These are phyloP conservation scores for Tephrocybe sp. DNA, from an alignment of 768 basidiomycete genomes.

Conservation along the genomic window DNA sequence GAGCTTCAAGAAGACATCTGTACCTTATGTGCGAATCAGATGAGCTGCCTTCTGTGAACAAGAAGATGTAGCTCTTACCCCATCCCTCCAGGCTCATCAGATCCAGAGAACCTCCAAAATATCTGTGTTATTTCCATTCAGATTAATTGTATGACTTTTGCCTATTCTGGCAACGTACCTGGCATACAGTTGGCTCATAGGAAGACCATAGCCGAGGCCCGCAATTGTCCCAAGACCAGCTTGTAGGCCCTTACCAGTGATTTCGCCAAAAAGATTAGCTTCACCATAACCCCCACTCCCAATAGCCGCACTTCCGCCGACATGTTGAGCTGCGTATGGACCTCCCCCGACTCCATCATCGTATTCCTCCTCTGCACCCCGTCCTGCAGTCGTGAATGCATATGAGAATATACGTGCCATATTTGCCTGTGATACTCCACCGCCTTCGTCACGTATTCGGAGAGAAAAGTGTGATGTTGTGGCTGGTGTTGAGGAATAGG, in stretches of 20 bases:
- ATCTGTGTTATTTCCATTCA: constrained; percentile 38
- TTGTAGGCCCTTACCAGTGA: constrained; percentile 74
- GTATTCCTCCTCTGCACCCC: constrained; percentile 32
- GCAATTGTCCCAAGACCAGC: constrained; percentile 88
- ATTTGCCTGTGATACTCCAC: constrained; percentile 75
- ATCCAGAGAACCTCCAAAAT: constrained; percentile 86
- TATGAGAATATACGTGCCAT: constrained; percentile 86
- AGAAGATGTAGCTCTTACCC: constrained; percentile 52
- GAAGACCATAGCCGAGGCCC: constrained; percentile 84
- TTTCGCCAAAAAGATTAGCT: constrained; percentile 70
- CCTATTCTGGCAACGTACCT: constrained; percentile 34
- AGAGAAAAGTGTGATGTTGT: constrained; percentile 63
- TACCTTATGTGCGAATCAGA: constrained; percentile 30
- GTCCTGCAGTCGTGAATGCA: constrained; percentile 85
- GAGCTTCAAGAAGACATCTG: constrained; percentile 51
- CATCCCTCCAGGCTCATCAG: constrained; percentile 82
- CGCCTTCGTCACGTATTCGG: constrained; percentile 83
- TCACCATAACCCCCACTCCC: constrained; percentile 42
- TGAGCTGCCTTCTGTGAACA: neutral
- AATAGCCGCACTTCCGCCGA: constrained; percentile 71
- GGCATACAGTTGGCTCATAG: constrained; percentile 77
- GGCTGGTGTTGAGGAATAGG: constrained; percentile 38
- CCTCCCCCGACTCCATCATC: constrained; percentile 56
- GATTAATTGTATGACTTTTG: neutral
- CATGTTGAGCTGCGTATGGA: constrained; percentile 76